Conservation (phyloP, 2,329 filamentous ascomycete species). For the Periglandula ipomoeae region DNA sequence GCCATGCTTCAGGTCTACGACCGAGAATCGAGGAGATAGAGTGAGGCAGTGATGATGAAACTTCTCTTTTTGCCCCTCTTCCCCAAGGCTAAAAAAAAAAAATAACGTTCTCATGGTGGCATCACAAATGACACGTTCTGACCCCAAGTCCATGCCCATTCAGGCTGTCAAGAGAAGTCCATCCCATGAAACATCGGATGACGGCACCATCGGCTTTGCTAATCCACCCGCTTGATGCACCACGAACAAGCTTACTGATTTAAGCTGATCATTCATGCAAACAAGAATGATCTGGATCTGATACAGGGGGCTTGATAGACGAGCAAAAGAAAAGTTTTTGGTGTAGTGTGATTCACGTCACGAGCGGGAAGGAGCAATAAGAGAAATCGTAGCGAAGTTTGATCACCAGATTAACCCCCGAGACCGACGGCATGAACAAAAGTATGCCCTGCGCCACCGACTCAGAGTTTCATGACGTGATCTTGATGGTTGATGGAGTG, state of each 20-base stretch:
- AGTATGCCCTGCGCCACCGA: background rate
- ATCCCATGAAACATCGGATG: background rate
- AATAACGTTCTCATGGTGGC: too few species aligned
- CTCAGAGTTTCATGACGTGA: background rate
- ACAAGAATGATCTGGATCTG: background rate
- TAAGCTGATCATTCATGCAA: background rate
- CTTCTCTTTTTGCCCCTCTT: slow-evolving; percentile 8
- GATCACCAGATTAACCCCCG: background rate
- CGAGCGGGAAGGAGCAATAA: background rate
- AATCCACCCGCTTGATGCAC: background rate
- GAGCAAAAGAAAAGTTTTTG: background rate
- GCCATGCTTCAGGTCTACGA: slow-evolving; percentile 19
- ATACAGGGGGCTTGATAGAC: background rate
- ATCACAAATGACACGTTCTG: too few species aligned
- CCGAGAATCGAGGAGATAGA: slow-evolving; percentile 54
- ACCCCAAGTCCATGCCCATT: too few species aligned
- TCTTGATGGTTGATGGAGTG: background rate
- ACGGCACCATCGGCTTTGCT: background rate
- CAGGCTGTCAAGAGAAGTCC: too few species aligned
- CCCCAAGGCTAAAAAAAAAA: too few species aligned
- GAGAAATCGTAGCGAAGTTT: background rate
- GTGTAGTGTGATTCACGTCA: background rate
- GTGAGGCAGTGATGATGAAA: slow-evolving; percentile 20
- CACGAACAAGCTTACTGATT: slow-evolving; percentile 2
- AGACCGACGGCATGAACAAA: background rate